Percentiles rank a stretch among this genome's conserved stretches.
Evolutionary conservation across 2,329 filamentous ascomycete species (phyloP).

Genomic region (Clarireedia homoeocarpa): DNA sequence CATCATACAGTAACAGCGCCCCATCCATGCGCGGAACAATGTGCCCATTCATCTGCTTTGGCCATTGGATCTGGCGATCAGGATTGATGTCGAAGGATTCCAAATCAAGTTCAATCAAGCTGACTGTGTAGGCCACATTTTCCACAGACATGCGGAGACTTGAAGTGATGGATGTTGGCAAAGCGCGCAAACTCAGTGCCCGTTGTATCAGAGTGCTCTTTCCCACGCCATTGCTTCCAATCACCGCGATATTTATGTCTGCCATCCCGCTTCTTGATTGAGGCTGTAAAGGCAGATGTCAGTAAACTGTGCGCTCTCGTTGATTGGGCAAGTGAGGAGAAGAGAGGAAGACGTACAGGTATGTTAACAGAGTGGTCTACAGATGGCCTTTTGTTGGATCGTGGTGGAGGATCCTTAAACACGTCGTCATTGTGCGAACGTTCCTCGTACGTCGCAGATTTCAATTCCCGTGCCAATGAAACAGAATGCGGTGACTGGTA

Average conservation of each 20-base stretch:
- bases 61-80: conserved; percentile 54
- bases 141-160: conserved; percentile 52
- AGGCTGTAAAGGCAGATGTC: conserved; percentile 17
- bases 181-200: conserved; percentile 46
- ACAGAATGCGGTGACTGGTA: conserved; percentile 33
- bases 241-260: conserved; percentile 56
- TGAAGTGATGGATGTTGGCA: conserved; percentile 46
- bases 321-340: background rate
- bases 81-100: conserved; percentile 56
- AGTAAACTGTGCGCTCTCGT: conserved; percentile 7
- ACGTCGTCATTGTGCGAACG: conserved; percentile 13
- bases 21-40: conserved; percentile 72
- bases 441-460: conserved; percentile 21
- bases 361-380: conserved; percentile 20
- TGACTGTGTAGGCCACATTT: conserved; percentile 49
- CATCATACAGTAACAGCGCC: conserved; percentile 80
- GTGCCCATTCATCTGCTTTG: conserved; percentile 60
- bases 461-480: conserved; percentile 28
- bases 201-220: conserved; percentile 63
- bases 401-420: conserved; percentile 11
- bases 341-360: conserved; percentile 18
- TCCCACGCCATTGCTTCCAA: conserved; percentile 58
- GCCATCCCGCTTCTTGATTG: conserved; percentile 33
- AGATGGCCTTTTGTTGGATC: conserved; percentile 12
- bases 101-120: conserved; percentile 57